Percentiles rank a stretch among this genome's conserved stretches.
These are phyloP conservation scores for Yamadazyma tumulicola DNA, from an alignment of 805 yeast species.

Conservation along the genomic window DNA sequence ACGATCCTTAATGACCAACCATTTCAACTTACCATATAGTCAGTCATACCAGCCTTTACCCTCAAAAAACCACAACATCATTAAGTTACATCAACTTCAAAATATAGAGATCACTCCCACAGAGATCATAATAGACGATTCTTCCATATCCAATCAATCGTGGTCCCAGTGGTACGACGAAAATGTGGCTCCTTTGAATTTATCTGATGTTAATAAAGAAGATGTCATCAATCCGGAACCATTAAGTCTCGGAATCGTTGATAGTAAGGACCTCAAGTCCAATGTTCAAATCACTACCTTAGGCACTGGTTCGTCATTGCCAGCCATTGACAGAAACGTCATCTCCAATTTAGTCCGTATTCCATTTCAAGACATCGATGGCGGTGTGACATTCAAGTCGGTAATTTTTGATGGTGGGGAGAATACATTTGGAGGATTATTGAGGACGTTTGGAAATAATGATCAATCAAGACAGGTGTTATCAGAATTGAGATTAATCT, in stretches of 20 bases:
- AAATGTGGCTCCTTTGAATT: constrained; percentile 18
- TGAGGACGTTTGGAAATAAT: constrained; percentile 54
- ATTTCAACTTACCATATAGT: constrained; percentile 40
- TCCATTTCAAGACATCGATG: constrained; percentile 41
- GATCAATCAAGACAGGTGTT: constrained; percentile 43
- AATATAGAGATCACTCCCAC: constrained; percentile 21
- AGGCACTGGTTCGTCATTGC: constrained; percentile 93
- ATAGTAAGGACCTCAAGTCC: constrained; percentile 29
- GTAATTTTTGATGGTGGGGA: constrained; percentile 93
- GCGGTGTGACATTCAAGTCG: constrained; percentile 32
- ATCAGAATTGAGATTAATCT: constrained; percentile 60
- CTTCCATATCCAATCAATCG: constrained; percentile 14
- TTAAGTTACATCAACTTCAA: constrained; percentile 32
- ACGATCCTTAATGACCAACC: constrained; percentile 46
- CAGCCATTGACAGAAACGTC: constrained; percentile 82
- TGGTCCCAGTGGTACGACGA: constrained; percentile 34
- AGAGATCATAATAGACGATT: constrained; percentile 20
- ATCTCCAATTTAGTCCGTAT: constrained; percentile 72
- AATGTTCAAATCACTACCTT: constrained; percentile 69
- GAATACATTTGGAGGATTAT: constrained; percentile 72
- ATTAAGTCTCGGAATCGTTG: constrained; percentile 16
- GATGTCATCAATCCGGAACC: constrained; percentile 17
- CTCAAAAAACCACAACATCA: constrained; percentile 2
- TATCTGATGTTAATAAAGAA: constrained; percentile 12
- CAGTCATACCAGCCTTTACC: constrained; percentile 17